Base-by-base conservation (phyloP, 2,329 filamentous ascomycete species). In the Phoma herbarum region DNA sequence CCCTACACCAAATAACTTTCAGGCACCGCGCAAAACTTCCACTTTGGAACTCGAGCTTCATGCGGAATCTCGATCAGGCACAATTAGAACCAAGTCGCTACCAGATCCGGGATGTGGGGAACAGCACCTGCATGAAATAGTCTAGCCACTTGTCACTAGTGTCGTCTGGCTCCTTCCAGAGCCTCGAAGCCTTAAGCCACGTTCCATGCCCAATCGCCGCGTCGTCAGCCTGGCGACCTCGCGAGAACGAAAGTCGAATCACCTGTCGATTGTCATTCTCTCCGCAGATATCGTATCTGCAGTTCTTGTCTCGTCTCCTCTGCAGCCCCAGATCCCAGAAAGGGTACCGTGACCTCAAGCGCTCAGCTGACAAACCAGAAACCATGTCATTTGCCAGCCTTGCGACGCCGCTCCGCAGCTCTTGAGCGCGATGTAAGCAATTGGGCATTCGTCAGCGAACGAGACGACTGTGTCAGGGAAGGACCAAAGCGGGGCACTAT, bases 401-500 rank as follows among this genome's bases (percentile, higher is more conserved):
- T 35, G 11, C 11, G 39, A 22, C 25, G n/a, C 20, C 20, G 29
- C 28, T 22, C 22, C n/a, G n/a, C 35, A 1, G 6, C 16, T 33
- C 20, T 6, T 26, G 22, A 39, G 3, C 22, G 14, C 26, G 48
- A 35, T 44, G 28, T 37, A 35, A 52, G 49, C 41, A 52, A 14
- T 37, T 28, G 37, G 41, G 39, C 41, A 37, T 35, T 44, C 22
- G 39, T 52, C 41, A 52, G 28, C 41, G 20, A 14, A 12, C 4
- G 16, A 37, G 6, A 23, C n/a, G 49, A 31, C 16, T 16, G 20
- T 41, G 23, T 26, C 37, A 26, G 28, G 22, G 33, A 31, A 20
- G 39, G 41, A 44, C 18, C 20, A 22, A 37, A 45, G 49, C 41
- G 49, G 29, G 22, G 49, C 45, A 45, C 25, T 20, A 37, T 16